These are phyloP conservation scores for Xanthoconium separans DNA, from an alignment of 1,284 basidiomycete species.

Conservation along the genomic window DNA sequence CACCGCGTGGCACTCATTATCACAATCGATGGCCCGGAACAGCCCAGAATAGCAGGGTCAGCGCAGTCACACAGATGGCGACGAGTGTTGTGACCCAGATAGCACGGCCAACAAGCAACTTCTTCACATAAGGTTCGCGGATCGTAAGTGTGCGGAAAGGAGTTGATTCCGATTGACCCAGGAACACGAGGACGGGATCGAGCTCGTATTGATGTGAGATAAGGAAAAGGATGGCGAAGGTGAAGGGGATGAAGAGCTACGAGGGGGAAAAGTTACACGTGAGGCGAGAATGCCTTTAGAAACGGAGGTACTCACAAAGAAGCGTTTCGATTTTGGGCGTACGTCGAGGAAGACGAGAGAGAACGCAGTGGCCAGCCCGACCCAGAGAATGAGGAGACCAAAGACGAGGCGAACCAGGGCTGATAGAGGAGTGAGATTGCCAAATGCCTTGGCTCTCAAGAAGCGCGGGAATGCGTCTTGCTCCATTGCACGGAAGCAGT, in stretches of 20 bases:
- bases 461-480: constrained; percentile 97
- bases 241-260: constrained; percentile 92
- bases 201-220: constrained; percentile 96
- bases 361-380: constrained; percentile 86
- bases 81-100: constrained; percentile 81
- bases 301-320: constrained; percentile 81
- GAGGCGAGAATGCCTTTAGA: constrained; percentile 1
- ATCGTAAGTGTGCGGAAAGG: constrained; percentile 91
- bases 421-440: constrained; percentile 91
- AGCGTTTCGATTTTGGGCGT: constrained; percentile 83
- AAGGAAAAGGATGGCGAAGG: constrained; percentile 86
- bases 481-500: constrained; percentile 96
- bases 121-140: constrained; percentile 89
- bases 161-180: constrained; percentile 84
- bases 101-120: constrained; percentile 83
- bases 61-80: constrained; percentile 64
- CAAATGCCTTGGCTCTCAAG: constrained; percentile 93
- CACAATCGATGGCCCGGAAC: constrained; percentile 86
- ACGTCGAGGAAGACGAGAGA: constrained; percentile 93
- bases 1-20: constrained; percentile 4
- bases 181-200: constrained; percentile 87
- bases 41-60: constrained; percentile 88
- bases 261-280: constrained; percentile 10
- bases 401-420: constrained; percentile 81
- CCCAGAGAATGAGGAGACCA: constrained; percentile 89